Conservation (phyloP, 495 filamentous ascomycete genomes). For the Lindgomyces ingoldianus region DNA sequence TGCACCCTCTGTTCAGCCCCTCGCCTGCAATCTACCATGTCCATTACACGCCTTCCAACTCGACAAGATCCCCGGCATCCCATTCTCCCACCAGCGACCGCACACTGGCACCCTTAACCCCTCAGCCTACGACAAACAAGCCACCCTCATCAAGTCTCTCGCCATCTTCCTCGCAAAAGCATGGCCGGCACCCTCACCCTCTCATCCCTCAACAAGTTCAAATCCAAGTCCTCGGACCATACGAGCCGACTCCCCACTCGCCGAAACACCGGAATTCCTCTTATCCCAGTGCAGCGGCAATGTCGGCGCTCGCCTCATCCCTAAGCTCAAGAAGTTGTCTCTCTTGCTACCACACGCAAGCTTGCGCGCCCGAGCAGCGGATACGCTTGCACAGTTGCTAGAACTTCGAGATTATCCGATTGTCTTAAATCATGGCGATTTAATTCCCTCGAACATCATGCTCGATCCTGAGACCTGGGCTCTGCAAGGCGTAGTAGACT, state of each 20-base stretch:
- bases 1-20: slow-evolving; percentile 38
- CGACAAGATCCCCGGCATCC: slow-evolving; percentile 47
- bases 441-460: slow-evolving; percentile 63
- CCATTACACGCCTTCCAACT: slow-evolving; percentile 46
- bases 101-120: slow-evolving; percentile 7
- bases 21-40: background rate
- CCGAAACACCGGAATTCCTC: background rate
- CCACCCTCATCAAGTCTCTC: slow-evolving; percentile 49
- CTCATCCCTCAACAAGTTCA: background rate
- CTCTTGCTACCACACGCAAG: slow-evolving; percentile 45
- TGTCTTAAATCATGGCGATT: slow-evolving; percentile 60
- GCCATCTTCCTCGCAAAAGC: slow-evolving; percentile 47
- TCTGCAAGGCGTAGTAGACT: slow-evolving; percentile 58
- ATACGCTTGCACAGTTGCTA: slow-evolving; percentile 42
- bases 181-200: slow-evolving; percentile 40
- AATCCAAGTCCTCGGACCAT: no score
- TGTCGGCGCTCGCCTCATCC: slow-evolving; percentile 34
- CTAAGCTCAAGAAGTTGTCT: slow-evolving; percentile 44
- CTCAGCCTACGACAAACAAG: slow-evolving; percentile 30
- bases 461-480: slow-evolving; percentile 70
- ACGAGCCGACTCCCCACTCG: slow-evolving; percentile 16
- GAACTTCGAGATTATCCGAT: slow-evolving; percentile 48
- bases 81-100: slow-evolving; percentile 43
- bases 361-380: slow-evolving; percentile 39
- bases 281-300: slow-evolving; percentile 29